These are phyloP conservation scores for Malassezia furfur DNA, from an alignment of 1,284 basidiomycete genomes.

Conservation along the genomic window DNA sequence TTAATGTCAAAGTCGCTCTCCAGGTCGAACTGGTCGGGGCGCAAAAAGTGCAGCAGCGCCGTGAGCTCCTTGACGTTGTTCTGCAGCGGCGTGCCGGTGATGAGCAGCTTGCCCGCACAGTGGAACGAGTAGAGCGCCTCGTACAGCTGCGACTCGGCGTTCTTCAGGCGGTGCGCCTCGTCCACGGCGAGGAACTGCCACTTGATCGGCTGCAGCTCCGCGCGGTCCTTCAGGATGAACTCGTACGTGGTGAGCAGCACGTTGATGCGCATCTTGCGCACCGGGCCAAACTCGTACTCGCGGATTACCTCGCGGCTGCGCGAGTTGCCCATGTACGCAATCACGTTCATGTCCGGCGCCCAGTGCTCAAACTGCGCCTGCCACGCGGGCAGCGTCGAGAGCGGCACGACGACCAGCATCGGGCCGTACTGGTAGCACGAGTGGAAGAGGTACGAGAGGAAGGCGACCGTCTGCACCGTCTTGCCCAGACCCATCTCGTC, in stretches of 20 bases:
- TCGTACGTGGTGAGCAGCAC: conserved; percentile 96
- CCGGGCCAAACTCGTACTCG: conserved; percentile 76
- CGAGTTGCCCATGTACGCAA: conserved; percentile 95
- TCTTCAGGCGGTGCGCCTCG: conserved; percentile 97
- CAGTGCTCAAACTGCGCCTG: conserved; percentile 92
- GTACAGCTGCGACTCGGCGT: conserved; percentile 92
- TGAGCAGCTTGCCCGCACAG: conserved; percentile 82
- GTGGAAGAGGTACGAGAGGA: conserved; percentile 93
- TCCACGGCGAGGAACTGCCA: conserved; percentile 99
- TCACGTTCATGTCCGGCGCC: conserved; percentile 75
- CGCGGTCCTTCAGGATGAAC: conserved; percentile 97
- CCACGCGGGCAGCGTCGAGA: conserved; percentile 99
- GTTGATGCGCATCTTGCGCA: conserved; percentile 76
- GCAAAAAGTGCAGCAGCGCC: conserved; percentile 95
- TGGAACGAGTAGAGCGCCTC: conserved; percentile 83
- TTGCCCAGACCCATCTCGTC: conserved; percentile 99
- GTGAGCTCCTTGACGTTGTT: conserved; percentile 98
- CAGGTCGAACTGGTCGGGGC: conserved; percentile 82
- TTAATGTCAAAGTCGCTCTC: conserved; percentile 83
- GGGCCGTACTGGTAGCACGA: conserved; percentile 81
- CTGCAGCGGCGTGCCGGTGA: conserved; percentile 95
- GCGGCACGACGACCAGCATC: conserved; percentile 92
- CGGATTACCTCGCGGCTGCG: conserved; percentile 63
- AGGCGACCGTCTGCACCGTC: conserved; percentile 90
- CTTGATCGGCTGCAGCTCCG: conserved; percentile 77